These are phyloP conservation scores for Nakazawaea wyomingensis DNA, from an alignment of 805 yeast genomes.

Conservation along the genomic window DNA sequence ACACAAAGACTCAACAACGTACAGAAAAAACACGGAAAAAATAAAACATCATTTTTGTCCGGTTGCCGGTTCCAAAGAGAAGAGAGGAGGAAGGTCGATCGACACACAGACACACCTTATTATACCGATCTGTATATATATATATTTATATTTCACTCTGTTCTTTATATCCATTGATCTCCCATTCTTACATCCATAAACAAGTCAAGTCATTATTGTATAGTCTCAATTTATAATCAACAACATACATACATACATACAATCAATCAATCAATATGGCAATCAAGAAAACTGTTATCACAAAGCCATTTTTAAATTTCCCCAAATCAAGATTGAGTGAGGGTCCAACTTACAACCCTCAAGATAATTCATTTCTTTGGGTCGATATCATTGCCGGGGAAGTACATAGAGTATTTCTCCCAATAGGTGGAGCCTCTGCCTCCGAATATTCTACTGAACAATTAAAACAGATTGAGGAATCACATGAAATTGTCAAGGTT, in stretches of 20 bases:
- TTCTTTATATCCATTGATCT: no score
- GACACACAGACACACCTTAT: no score
- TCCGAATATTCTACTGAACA: constrained; percentile 22
- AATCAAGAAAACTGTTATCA: constrained; percentile 8
- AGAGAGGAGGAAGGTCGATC: no score
- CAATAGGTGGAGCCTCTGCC: constrained; percentile 13
- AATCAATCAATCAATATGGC: no score
- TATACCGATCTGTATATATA: no score
- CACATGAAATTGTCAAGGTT: constrained; percentile 34
- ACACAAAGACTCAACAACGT: no score
- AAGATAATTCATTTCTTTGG: constrained; percentile 48
- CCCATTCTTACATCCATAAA: no score
- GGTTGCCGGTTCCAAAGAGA: no score
- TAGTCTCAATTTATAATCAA: neutral
- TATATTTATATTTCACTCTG: no score
- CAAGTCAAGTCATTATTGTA: no score
- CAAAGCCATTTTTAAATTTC: constrained; percentile 21
- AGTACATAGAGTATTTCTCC: constrained; percentile 30
- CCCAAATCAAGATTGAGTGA: constrained; percentile 48
- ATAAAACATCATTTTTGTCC: no score
- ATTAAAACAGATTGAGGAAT: constrained; percentile 16
- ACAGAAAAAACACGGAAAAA: no score
- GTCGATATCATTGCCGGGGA: constrained; percentile 39
- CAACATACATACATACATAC: neutral
- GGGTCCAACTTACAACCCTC: constrained; percentile 59